Percentiles rank a stretch among this genome's conserved stretches.
Evolutionary conservation across 345 rosid genomes (phyloP).

Genomic region (Physaria fendleri): DNA sequence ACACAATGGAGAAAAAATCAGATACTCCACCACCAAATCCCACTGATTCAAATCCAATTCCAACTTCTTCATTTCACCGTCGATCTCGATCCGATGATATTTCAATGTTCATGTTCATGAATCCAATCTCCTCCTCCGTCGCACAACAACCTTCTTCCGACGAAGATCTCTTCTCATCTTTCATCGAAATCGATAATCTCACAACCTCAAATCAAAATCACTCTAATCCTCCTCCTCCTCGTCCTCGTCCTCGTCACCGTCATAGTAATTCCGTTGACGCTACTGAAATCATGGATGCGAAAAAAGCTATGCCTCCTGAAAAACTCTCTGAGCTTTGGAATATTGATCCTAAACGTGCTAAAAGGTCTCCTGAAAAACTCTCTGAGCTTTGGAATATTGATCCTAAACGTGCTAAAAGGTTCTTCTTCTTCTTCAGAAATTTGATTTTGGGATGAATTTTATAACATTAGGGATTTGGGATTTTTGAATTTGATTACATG

Average conservation of each 20-base stretch:
- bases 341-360: conserved; percentile 62
- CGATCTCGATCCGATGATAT: conserved; percentile 57
- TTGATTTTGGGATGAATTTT: background rate
- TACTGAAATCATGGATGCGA: too few species aligned
- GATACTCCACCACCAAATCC: conserved; percentile 1
- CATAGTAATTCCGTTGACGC: too few species aligned
- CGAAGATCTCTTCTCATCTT: too few species aligned
- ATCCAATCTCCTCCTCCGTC: too few species aligned
- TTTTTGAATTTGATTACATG: conserved; percentile 34
- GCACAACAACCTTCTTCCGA: too few species aligned
- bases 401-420: conserved; percentile 79
- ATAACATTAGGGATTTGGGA: conserved; percentile 4
- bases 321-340: conserved; percentile 68
- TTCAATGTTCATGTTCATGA: conserved; percentile 38
- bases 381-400: conserved; percentile 66
- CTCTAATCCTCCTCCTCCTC: too few species aligned
- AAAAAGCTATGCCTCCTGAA: conserved; percentile 73
- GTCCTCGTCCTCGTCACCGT: too few species aligned
- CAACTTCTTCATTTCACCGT: conserved; percentile 39
- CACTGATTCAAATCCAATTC: conserved; percentile 2
- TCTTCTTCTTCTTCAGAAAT: background rate
- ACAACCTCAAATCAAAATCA: too few species aligned
- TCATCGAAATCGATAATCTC: too few species aligned
- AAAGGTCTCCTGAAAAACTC: conserved; percentile 66
- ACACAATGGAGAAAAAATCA: conserved; percentile 16